phyloP scores from a whole-genome alignment of 2,329 filamentous ascomycete species.

The Xylaria sp. region DNA sequence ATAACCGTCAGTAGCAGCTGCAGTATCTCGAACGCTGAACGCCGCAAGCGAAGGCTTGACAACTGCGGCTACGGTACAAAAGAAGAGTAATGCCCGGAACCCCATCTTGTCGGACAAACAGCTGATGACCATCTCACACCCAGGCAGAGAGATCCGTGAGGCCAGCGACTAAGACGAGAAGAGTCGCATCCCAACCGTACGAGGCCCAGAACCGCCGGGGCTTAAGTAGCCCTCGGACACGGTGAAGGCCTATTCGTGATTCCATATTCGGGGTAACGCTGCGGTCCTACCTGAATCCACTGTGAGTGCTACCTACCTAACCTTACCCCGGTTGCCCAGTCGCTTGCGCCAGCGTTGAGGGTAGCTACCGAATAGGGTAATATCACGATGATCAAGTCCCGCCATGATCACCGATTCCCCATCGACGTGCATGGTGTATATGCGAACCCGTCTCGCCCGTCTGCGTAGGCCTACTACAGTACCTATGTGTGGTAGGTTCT shows the following conservation, averaged over 20 bases:
- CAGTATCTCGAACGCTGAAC: constrained; percentile 19
- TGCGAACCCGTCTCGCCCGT: not conserved
- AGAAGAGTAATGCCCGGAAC: constrained; percentile 31
- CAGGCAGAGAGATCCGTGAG: not conserved
- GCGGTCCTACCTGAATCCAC: constrained; percentile 22
- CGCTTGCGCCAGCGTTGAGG: constrained; percentile 12
- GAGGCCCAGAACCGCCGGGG: constrained; percentile 1
- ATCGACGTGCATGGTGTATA: constrained; percentile 6
- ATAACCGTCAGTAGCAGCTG: constrained; percentile 41
- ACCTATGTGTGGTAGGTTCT: too few species aligned
- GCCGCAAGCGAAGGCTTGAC: constrained; percentile 31
- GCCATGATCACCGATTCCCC: constrained; percentile 17
- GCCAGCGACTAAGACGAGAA: not conserved
- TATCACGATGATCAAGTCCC: not conserved
- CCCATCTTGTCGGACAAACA: constrained; percentile 27
- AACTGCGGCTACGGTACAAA: constrained; percentile 22
- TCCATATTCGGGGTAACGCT: constrained; percentile 19
- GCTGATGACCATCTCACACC: constrained; percentile 11
- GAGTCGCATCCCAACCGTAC: not conserved
- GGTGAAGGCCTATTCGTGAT: constrained; percentile 10
- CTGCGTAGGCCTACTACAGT: not conserved
- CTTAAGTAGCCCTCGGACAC: constrained; percentile 20
- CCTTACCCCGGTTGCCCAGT: constrained; percentile 11
- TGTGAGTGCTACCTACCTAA: constrained; percentile 25
- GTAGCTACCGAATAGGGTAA: constrained; percentile 25